Evolutionary conservation across 192 early-diverging fungal species (phyloP).

Genomic region (Gryganskiella cystojenkinii): DNA sequence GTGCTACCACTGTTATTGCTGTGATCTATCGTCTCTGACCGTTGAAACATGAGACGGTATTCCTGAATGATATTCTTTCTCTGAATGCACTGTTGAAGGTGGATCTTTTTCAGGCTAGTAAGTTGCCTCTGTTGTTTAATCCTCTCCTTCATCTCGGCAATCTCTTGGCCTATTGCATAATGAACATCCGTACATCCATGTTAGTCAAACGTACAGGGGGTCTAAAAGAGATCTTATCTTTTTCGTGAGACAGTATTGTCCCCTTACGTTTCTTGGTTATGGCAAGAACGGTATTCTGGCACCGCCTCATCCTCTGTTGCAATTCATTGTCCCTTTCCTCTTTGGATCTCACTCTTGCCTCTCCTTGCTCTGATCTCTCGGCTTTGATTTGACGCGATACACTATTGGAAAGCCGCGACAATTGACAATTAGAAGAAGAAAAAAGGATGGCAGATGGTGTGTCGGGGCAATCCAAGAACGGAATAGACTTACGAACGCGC

Average conservation of each 20-base stretch:
- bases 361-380: neutral
- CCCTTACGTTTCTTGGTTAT: conserved; percentile 31
- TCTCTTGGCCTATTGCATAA: conserved; percentile 26
- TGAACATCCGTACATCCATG: neutral
- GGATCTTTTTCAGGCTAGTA: conserved; percentile 18
- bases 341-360: neutral
- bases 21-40: neutral
- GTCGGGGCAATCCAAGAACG: too few species aligned
- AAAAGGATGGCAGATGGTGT: too few species aligned
- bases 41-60: neutral
- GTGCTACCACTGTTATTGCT: neutral
- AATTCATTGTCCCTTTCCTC: neutral
- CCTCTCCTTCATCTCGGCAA: conserved; percentile 19
- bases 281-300: conserved; percentile 17
- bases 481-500: conserved; percentile 30
- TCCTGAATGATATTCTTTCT: conserved; percentile 15
- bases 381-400: neutral
- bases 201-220: neutral
- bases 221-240: neutral
- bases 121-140: conserved; percentile 35
- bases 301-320: conserved; percentile 1
- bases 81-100: conserved; percentile 11
- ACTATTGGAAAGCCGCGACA: too few species aligned
- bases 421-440: too few species aligned
- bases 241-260: neutral